phyloP scores from a whole-genome alignment of 805 yeast genomes.

The Kazachstania taianensis region DNA sequence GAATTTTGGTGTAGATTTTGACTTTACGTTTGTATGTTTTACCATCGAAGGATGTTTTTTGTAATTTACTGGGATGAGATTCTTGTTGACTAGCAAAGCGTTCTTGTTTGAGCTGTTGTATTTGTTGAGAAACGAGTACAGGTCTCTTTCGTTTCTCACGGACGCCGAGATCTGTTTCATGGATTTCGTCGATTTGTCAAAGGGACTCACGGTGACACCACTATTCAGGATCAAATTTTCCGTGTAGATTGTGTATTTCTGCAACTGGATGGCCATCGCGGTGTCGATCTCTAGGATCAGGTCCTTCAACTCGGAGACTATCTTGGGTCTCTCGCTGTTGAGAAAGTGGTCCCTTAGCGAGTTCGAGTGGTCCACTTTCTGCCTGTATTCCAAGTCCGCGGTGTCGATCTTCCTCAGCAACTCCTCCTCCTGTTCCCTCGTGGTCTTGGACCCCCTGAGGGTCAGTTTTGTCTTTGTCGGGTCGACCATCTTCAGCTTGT shows the following conservation, averaged over 20 bases:
- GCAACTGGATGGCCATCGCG: slow-evolving; percentile 80
- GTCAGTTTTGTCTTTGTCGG: slow-evolving; percentile 78
- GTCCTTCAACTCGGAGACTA: slow-evolving; percentile 60
- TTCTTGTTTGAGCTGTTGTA: slow-evolving; percentile 30
- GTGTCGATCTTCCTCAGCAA: slow-evolving; percentile 64
- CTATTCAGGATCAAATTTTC: slow-evolving; percentile 76
- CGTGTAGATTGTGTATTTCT: slow-evolving; percentile 77
- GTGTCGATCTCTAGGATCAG: slow-evolving; percentile 79
- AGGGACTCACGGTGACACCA: slow-evolving; percentile 75
- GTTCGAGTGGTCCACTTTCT: slow-evolving; percentile 62
- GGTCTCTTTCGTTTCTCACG: slow-evolving; percentile 74
- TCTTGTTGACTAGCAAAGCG: slow-evolving; percentile 30
- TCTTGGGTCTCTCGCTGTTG: slow-evolving; percentile 65
- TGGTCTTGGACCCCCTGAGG: slow-evolving; percentile 66
- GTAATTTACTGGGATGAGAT: slow-evolving; percentile 59
- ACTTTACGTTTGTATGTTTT: slow-evolving; percentile 19
- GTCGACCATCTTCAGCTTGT: slow-evolving; percentile 67
- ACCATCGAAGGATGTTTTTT: slow-evolving; percentile 58
- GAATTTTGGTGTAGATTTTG: slow-evolving; percentile 19
- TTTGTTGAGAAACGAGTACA: slow-evolving; percentile 56
- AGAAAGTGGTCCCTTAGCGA: slow-evolving; percentile 65
- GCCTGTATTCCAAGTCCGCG: slow-evolving; percentile 82
- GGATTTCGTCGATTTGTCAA: slow-evolving; percentile 42
- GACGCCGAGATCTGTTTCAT: slow-evolving; percentile 69
- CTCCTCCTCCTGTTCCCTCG: slow-evolving; percentile 84